Percentiles rank a stretch among this genome's conserved stretches.
These are phyloP conservation scores for Amauroascus niger DNA, from an alignment of 2,329 filamentous ascomycete genomes.

Conservation along the genomic window DNA sequence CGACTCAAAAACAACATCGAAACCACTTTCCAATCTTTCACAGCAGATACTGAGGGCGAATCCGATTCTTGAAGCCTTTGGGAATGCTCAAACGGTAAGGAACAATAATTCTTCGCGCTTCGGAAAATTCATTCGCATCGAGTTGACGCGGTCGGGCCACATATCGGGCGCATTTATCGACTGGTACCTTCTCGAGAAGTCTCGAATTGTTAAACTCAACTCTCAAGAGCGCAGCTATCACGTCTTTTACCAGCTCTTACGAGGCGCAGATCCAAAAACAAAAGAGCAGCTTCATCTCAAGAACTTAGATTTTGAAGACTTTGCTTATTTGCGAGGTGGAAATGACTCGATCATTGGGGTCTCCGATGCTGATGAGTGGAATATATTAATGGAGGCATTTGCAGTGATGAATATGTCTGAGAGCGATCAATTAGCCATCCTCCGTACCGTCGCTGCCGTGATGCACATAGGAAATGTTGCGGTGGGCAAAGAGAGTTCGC, in stretches of 20 bases:
- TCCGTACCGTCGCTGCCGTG: conserved; percentile 81
- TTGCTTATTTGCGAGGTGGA: conserved; percentile 81
- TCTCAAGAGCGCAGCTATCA: conserved; percentile 89
- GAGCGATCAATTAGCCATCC: conserved; percentile 69
- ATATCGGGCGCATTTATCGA: conserved; percentile 96
- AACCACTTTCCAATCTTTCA: conserved; percentile 72
- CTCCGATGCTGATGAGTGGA: conserved; percentile 86
- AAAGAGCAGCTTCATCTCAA: conserved; percentile 69
- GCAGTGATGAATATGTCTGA: conserved; percentile 86
- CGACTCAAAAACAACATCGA: conserved; percentile 58
- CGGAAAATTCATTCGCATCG: conserved; percentile 96
- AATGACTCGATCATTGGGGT: conserved; percentile 87
- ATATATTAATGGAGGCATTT: conserved; percentile 81
- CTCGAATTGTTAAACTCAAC: conserved; percentile 86
- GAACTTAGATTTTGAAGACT: conserved; percentile 68
- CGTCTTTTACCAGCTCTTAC: conserved; percentile 89
- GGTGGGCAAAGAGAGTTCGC: conserved; percentile 80
- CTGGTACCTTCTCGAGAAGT: conserved; percentile 97
- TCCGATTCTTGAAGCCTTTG: conserved; percentile 93
- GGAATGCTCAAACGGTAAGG: conserved; percentile 92
- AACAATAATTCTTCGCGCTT: conserved; percentile 99
- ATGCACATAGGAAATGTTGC: conserved; percentile 87
- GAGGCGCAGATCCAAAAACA: conserved; percentile 64
- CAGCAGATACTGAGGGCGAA: conserved; percentile 95
- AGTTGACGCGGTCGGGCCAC: conserved; percentile 77